phyloP scores from a whole-genome alignment of 371 early-diverging fungal genomes.

The Syncephalastrum monosporum region DNA sequence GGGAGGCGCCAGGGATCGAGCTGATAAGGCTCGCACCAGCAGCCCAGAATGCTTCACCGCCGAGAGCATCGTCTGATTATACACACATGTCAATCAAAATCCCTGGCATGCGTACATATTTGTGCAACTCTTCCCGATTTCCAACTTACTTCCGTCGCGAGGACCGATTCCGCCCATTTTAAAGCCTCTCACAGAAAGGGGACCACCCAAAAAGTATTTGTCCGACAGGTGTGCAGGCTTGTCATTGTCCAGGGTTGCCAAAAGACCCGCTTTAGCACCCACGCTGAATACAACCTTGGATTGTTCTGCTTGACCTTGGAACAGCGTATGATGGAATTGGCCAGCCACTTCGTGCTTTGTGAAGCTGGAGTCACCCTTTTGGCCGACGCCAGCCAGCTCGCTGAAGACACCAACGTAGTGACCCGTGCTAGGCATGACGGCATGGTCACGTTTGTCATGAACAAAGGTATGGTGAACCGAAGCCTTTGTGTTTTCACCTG shows the following conservation, averaged over 20 bases:
- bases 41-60: constrained; percentile 84
- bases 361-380: constrained; percentile 81
- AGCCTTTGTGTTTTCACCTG: constrained; percentile 82
- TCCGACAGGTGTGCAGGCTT: constrained; percentile 66
- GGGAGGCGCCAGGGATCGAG: constrained; percentile 68
- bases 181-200: constrained; percentile 86
- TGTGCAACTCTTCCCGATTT: no score
- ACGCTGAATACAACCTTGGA: constrained; percentile 33
- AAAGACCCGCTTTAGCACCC: constrained; percentile 51
- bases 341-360: constrained; percentile 71
- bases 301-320: background rate
- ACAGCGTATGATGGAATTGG: constrained; percentile 32
- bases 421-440: constrained; percentile 74
- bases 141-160: constrained; percentile 64
- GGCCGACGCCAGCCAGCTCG: constrained; percentile 55
- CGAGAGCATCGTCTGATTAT: constrained; percentile 75
- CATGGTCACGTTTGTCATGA: constrained; percentile 74
- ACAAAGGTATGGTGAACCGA: constrained; percentile 66
- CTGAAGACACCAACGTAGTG: constrained; percentile 51
- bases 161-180: constrained; percentile 85
- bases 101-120: background rate
- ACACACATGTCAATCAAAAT: background rate
- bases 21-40: constrained; percentile 81
- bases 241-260: constrained; percentile 52
- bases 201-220: constrained; percentile 88